phyloP scores from a whole-genome alignment of 2,329 filamentous ascomycete species.

The Thelonectria blattea region DNA sequence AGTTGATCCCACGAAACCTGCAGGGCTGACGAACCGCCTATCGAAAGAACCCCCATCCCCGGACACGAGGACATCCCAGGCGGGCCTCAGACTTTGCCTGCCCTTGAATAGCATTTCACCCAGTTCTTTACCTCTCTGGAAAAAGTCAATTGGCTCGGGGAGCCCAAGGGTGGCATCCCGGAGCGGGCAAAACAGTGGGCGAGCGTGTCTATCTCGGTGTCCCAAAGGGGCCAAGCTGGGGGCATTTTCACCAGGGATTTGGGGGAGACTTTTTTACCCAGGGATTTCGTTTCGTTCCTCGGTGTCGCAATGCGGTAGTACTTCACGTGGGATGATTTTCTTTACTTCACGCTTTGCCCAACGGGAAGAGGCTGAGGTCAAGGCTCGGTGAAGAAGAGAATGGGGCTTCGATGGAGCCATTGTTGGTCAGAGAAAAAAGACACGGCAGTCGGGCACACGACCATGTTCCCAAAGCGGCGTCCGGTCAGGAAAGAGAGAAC shows the following conservation, averaged over 20 bases:
- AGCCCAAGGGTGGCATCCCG: background rate
- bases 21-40: background rate
- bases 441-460: slow-evolving; percentile 10
- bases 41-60: background rate
- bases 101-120: slow-evolving; percentile 9
- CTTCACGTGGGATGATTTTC: slow-evolving; percentile 32
- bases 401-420: background rate
- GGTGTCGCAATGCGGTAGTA: slow-evolving; percentile 36
- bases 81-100: slow-evolving; percentile 19
- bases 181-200: slow-evolving; percentile 10
- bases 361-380: background rate
- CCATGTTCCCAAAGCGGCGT: slow-evolving; percentile 1
- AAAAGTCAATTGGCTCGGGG: slow-evolving; percentile 26
- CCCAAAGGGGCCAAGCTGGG: slow-evolving; percentile 31
- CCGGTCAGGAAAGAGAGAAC: slow-evolving; percentile 8
- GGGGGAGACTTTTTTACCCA: background rate
- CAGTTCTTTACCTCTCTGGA: background rate
- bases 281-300: slow-evolving; percentile 12
- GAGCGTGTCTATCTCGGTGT: slow-evolving; percentile 31
- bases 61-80: background rate
- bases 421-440: background rate
- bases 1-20: background rate
- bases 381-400: background rate
- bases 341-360: background rate
- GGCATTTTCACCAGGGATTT: background rate